These are phyloP conservation scores for Bretziella fagacearum DNA, from an alignment of 2,329 filamentous ascomycete species.

Conservation along the genomic window DNA sequence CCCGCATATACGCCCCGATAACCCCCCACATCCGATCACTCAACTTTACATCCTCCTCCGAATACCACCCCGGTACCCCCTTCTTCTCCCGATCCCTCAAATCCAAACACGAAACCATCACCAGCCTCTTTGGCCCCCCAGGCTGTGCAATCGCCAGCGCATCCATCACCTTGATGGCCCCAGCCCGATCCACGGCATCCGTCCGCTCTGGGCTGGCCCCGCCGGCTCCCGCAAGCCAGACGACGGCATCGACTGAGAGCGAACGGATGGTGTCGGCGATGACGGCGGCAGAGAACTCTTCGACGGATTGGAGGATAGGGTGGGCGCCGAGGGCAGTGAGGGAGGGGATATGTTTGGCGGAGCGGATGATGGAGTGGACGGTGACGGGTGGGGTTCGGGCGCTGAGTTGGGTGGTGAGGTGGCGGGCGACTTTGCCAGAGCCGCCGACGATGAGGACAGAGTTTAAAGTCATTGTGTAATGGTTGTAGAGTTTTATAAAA, in stretches of 20 bases:
- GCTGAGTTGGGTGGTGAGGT: constrained; percentile 17
- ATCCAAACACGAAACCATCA: constrained; percentile 30
- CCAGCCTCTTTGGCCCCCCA: constrained; percentile 23
- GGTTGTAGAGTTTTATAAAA: no score
- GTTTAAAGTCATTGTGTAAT: constrained; percentile 16
- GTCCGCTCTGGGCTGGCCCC: constrained; percentile 23
- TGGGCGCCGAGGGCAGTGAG: constrained; percentile 25
- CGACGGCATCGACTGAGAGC: constrained; percentile 20
- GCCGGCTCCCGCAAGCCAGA: constrained; percentile 21
- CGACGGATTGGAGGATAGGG: constrained; percentile 28
- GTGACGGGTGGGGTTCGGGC: constrained; percentile 15
- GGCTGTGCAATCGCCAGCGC: constrained; percentile 22
- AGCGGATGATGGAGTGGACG: constrained; percentile 20
- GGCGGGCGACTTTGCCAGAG: constrained; percentile 18
- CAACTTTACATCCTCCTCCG: constrained; percentile 22
- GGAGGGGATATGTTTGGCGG: constrained; percentile 21
- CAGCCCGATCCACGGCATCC: constrained; percentile 28
- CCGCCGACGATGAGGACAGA: constrained; percentile 19
- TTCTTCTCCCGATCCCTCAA: constrained; percentile 24
- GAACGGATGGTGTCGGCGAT: constrained; percentile 23
- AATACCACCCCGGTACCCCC: constrained; percentile 28
- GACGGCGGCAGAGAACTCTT: constrained; percentile 23
- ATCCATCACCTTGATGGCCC: constrained; percentile 29
- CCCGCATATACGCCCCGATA: constrained; percentile 25
- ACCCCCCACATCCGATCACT: constrained; percentile 24